These are phyloP conservation scores for Populus trichocarpa DNA, from an alignment of 441 rosid genomes.

Conservation along the genomic window DNA sequence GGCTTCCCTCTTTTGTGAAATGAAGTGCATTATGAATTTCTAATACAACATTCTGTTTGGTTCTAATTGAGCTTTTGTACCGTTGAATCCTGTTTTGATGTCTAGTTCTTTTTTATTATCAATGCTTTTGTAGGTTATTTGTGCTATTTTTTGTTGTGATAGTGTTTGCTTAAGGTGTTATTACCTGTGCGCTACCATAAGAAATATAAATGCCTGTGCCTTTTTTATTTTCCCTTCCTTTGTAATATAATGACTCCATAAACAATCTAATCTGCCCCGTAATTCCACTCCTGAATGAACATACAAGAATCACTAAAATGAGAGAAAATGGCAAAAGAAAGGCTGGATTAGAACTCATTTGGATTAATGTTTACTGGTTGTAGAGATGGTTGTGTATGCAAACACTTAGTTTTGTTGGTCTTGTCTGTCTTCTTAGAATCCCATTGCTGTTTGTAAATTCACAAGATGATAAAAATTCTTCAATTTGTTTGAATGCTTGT, in stretches of 20 bases:
- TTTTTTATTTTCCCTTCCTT: not conserved
- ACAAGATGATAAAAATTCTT: too few relatives aligned
- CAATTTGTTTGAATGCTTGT: not conserved
- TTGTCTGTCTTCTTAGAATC: too few relatives aligned
- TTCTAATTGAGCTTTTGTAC: conserved; percentile 1
- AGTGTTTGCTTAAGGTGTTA: not conserved
- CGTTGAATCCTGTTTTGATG: not conserved
- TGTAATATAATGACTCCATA: not conserved
- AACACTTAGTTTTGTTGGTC: not conserved
- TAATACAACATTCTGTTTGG: not conserved
- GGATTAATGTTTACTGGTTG: not conserved
- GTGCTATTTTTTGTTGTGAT: not conserved
- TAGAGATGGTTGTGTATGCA: not conserved
- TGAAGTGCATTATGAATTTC: not conserved
- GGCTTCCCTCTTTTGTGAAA: not conserved
- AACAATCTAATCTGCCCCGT: not conserved
- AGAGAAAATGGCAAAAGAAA: not conserved
- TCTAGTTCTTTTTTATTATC: not conserved
- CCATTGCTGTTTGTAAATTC: too few relatives aligned
- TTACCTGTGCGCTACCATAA: not conserved
- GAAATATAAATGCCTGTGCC: not conserved
- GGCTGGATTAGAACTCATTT: not conserved
- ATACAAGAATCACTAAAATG: not conserved
- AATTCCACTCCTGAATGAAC: not conserved
- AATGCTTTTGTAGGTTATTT: not conserved